Evolutionary conservation across 2,329 filamentous ascomycete species (phyloP).

Genomic region (Calonectria pteridis): DNA sequence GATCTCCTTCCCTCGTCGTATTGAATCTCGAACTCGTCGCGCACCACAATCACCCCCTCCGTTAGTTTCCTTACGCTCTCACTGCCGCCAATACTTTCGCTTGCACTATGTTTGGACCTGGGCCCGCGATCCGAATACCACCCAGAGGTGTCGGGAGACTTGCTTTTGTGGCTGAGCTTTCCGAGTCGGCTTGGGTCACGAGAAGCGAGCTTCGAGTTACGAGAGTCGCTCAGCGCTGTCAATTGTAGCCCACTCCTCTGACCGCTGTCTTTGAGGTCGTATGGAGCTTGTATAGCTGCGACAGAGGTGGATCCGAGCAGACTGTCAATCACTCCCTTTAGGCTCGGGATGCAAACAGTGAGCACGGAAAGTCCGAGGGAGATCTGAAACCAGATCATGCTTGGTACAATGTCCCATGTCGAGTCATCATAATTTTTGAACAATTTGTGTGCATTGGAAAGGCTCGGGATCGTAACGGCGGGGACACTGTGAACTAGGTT

Average conservation of each 20-base stretch:
- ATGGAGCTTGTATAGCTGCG: conserved; percentile 36
- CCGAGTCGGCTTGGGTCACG: conserved; percentile 12
- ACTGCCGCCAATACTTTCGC: conserved; percentile 31
- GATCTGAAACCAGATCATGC: conserved; percentile 38
- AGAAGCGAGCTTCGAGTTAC: conserved; percentile 16
- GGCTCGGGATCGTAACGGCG: conserved; percentile 33
- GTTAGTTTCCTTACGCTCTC: conserved; percentile 41
- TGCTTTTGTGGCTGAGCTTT: conserved; percentile 11
- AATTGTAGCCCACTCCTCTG: conserved; percentile 35
- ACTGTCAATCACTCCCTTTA: conserved; percentile 42
- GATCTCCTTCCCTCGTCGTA: conserved; percentile 36
- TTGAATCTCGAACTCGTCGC: conserved; percentile 39
- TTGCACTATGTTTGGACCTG: conserved; percentile 3
- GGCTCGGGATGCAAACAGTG: conserved; percentile 39
- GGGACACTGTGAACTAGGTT: conserved; percentile 28
- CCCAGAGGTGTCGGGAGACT: conserved; percentile 3
- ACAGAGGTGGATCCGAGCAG: conserved; percentile 35
- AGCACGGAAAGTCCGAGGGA: conserved; percentile 37
- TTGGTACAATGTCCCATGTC: conserved; percentile 32
- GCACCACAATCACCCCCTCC: conserved; percentile 38
- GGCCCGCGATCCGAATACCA: conserved; percentile 35
- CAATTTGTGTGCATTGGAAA: conserved; percentile 29
- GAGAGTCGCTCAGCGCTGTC: conserved; percentile 25
- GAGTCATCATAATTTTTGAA: conserved; percentile 29
- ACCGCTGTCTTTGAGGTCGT: conserved; percentile 37